phyloP scores from a whole-genome alignment of 129 eudicot genomes.

The carrot (Daucus carota) region DNA sequence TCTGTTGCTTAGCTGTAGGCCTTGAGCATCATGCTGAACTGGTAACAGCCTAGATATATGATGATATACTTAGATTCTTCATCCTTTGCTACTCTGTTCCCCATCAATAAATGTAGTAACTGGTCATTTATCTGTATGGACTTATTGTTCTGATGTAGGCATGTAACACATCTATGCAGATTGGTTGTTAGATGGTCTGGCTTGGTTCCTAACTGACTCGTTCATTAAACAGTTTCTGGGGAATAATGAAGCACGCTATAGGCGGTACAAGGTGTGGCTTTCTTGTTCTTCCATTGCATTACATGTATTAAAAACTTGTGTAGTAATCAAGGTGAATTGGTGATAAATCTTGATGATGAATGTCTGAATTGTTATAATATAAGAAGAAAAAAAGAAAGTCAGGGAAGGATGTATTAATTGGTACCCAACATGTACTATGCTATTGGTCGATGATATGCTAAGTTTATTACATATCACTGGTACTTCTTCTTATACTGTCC shows the following conservation, averaged over 20 bases:
- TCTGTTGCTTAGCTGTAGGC: not conserved
- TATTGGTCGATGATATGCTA: not conserved
- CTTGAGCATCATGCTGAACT: no score
- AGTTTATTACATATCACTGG: not conserved
- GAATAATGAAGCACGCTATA: constrained; percentile 88
- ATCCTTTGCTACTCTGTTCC: not conserved
- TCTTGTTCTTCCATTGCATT: not conserved
- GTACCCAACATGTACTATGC: not conserved
- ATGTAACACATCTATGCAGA: constrained; percentile 36
- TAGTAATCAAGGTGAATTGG: constrained; percentile 3
- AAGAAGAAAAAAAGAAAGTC: not conserved
- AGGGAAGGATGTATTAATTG: not conserved
- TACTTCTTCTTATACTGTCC: no score
- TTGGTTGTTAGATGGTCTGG: constrained; percentile 96
- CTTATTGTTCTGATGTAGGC: constrained; percentile 19
- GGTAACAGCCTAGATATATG: no score
- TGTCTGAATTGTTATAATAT: not conserved
- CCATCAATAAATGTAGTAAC: not conserved
- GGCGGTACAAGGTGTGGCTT: constrained; percentile 78
- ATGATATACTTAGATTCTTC: not conserved
- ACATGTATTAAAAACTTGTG: not conserved
- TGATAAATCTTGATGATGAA: not conserved
- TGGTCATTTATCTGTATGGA: not conserved
- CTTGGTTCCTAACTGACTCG: constrained; percentile 84
- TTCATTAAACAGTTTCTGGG: constrained; percentile 79